These are phyloP conservation scores for Gonapodya prolifera DNA, from an alignment of 192 early-diverging fungal species.

Conservation along the genomic window DNA sequence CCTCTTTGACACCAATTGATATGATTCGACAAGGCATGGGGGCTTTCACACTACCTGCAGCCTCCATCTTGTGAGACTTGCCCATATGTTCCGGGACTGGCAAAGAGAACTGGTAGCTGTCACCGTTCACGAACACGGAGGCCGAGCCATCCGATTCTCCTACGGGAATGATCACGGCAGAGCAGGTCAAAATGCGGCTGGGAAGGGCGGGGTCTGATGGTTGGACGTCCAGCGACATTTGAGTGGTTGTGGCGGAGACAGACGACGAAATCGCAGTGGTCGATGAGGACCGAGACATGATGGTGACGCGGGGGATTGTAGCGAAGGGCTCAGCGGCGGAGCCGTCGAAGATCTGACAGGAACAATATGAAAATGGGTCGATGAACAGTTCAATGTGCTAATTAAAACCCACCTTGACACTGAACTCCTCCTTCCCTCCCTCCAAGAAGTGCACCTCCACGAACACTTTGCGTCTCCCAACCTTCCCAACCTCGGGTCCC, in stretches of 20 bases:
- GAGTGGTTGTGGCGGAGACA: conserved; percentile 34
- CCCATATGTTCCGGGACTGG: conserved; percentile 43
- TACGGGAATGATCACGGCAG: conserved; percentile 6
- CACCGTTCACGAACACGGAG: conserved; percentile 23
- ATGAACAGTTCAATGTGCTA: too few species aligned
- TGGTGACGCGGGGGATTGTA: background rate
- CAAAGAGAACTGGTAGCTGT: conserved; percentile 32
- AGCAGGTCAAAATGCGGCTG: background rate
- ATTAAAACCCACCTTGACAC: background rate
- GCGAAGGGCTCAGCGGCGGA: background rate
- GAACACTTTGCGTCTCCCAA: background rate
- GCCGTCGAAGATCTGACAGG: background rate
- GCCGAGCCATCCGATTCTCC: conserved; percentile 1
- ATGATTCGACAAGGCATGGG: conserved; percentile 96
- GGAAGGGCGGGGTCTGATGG: background rate
- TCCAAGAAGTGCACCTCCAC: background rate
- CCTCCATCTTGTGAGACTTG: conserved; percentile 21
- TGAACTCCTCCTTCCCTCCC: background rate
- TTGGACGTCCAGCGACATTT: background rate
- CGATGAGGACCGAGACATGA: conserved; percentile 12
- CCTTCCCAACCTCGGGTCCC: background rate
- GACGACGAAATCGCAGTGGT: conserved; percentile 29
- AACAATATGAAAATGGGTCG: too few species aligned
- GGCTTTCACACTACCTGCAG: conserved; percentile 58
- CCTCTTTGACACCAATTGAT: conserved; percentile 35